Evolutionary conservation across 2,329 filamentous ascomycete species (phyloP).

Genomic region (Fusarium protoensiforme): DNA sequence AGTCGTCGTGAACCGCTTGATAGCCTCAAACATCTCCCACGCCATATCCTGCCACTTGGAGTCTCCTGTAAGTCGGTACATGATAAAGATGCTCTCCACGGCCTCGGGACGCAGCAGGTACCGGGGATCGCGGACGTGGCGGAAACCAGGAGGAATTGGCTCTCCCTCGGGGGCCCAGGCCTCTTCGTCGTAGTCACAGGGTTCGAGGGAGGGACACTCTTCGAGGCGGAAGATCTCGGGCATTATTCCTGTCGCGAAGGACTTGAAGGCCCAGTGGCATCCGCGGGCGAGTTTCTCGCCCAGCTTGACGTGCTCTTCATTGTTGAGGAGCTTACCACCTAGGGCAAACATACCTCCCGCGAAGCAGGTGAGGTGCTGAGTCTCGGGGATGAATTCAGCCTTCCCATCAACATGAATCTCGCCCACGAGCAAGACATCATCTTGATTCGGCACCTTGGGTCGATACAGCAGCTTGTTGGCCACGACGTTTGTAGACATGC

Average conservation of each 20-base stretch:
- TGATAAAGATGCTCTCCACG: conserved; percentile 59
- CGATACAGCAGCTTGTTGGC: conserved; percentile 75
- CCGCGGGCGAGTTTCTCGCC: conserved; percentile 62
- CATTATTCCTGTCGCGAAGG: conserved; percentile 67
- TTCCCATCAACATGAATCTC: conserved; percentile 44
- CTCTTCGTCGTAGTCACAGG: conserved; percentile 47
- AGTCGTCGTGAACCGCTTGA: conserved; percentile 58
- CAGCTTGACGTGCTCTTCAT: conserved; percentile 58
- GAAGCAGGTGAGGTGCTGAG: conserved; percentile 73
- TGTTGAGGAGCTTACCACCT: conserved; percentile 67
- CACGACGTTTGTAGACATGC: conserved; percentile 69
- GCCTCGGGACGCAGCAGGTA: conserved; percentile 65
- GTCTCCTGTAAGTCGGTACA: conserved; percentile 62
- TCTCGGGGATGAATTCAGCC: conserved; percentile 42
- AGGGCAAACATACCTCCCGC: conserved; percentile 75
- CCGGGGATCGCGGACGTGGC: conserved; percentile 61
- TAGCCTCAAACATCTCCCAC: conserved; percentile 63
- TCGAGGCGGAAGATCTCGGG: conserved; percentile 64
- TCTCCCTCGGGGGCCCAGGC: conserved; percentile 40
- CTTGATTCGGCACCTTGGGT: conserved; percentile 70
- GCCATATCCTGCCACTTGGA: conserved; percentile 60
- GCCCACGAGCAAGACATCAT: conserved; percentile 66
- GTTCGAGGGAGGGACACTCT: conserved; percentile 52
- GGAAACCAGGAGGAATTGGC: conserved; percentile 68
- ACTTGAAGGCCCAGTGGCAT: conserved; percentile 68